phyloP scores from a whole-genome alignment of 2,329 filamentous ascomycete genomes.

The Capronia americana region DNA sequence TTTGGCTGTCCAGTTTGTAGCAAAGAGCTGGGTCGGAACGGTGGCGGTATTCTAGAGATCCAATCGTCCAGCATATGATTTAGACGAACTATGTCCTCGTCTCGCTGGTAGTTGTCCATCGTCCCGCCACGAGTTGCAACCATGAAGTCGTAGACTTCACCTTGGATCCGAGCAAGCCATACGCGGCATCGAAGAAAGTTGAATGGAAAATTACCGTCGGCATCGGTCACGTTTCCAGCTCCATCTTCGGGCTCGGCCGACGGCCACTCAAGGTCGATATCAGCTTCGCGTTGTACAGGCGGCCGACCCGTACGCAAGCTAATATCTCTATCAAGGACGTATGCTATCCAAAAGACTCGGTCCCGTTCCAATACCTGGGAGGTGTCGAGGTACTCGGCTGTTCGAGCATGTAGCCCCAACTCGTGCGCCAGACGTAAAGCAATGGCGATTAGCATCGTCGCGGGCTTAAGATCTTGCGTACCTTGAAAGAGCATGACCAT shows the following conservation, averaged over 20 bases:
- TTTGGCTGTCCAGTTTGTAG: slow-evolving; percentile 4
- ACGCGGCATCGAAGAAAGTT: slow-evolving; percentile 32
- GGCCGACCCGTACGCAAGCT: slow-evolving; percentile 53
- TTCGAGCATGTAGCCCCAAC: slow-evolving; percentile 33
- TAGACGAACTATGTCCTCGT: slow-evolving; percentile 25
- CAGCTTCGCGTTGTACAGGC: slow-evolving; percentile 47
- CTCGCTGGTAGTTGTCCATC: slow-evolving; percentile 26
- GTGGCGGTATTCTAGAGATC: slow-evolving; percentile 28
- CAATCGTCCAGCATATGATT: slow-evolving; percentile 24
- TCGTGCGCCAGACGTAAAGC: slow-evolving; percentile 34
- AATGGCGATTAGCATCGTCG: slow-evolving; percentile 42
- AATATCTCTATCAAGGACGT: slow-evolving; percentile 51
- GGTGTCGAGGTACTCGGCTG: slow-evolving; percentile 32
- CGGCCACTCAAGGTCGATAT: slow-evolving; percentile 39
- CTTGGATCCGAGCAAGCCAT: slow-evolving; percentile 32
- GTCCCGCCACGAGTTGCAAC: slow-evolving; percentile 29
- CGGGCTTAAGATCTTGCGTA: slow-evolving; percentile 41
- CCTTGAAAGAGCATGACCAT: slow-evolving; percentile 43
- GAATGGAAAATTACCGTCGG: slow-evolving; percentile 28
- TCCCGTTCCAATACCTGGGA: slow-evolving; percentile 35
- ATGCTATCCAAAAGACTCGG: slow-evolving; percentile 44
- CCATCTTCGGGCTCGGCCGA: slow-evolving; percentile 15
- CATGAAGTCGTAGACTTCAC: slow-evolving; percentile 35
- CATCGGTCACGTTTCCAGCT: slow-evolving; percentile 19
- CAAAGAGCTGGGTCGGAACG: slow-evolving; percentile 22